These are phyloP conservation scores for Boletus tomentosulus DNA, from an alignment of 768 basidiomycete species.

Conservation along the genomic window DNA sequence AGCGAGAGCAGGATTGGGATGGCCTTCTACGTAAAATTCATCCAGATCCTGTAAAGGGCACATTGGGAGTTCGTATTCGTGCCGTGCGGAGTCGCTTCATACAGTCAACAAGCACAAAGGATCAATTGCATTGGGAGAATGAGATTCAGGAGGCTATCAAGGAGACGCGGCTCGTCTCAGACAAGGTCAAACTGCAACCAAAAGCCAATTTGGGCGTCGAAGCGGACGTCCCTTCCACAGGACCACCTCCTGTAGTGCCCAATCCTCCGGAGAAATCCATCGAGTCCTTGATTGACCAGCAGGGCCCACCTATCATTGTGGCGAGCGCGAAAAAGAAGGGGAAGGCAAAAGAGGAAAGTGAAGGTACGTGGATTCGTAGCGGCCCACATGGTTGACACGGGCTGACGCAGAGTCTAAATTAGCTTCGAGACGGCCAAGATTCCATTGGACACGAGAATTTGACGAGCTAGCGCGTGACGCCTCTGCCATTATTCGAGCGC, in stretches of 20 bases:
- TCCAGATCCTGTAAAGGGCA: slow-evolving; percentile 46
- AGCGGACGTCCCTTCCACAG: slow-evolving; percentile 3
- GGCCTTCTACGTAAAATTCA: slow-evolving; percentile 51
- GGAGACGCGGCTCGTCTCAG: slow-evolving; percentile 49
- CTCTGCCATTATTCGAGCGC: slow-evolving; percentile 74
- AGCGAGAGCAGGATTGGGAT: slow-evolving; percentile 66
- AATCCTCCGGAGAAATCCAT: slow-evolving; percentile 51
- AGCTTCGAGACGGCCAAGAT: slow-evolving; percentile 53
- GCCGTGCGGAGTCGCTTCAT: slow-evolving; percentile 55
- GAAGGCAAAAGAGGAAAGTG: slow-evolving; percentile 24
- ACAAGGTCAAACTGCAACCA: slow-evolving; percentile 39
- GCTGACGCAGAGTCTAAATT: slow-evolving; percentile 6
- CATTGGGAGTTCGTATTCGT: slow-evolving; percentile 48
- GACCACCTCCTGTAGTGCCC: slow-evolving; percentile 38
- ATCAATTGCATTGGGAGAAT: slow-evolving; percentile 56
- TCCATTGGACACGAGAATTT: slow-evolving; percentile 81
- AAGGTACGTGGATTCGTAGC: slow-evolving; percentile 23
- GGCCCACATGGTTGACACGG: not conserved
- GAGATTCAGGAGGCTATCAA: slow-evolving; percentile 54
- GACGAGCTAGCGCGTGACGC: slow-evolving; percentile 89
- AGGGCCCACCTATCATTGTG: slow-evolving; percentile 40
- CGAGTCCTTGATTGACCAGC: slow-evolving; percentile 46
- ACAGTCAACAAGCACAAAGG: slow-evolving; percentile 49
- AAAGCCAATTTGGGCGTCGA: slow-evolving; percentile 11
- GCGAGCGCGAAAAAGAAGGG: slow-evolving; percentile 35